Conservation (phyloP, 257 asterid genomes). For the Handroanthus guayacan region DNA sequence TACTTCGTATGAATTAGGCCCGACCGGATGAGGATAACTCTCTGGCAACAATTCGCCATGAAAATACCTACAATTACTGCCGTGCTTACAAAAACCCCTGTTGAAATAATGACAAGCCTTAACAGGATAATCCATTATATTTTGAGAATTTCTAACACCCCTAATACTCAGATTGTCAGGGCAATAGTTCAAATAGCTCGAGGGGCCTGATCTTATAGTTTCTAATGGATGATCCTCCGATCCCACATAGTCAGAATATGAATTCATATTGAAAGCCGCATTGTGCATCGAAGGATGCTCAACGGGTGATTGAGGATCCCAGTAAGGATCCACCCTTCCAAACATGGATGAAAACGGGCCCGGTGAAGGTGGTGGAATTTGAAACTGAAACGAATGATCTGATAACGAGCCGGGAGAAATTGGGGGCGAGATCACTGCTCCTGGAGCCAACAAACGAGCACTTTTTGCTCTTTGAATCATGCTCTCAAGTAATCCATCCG, state of each 20-base stretch:
- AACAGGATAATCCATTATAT: constrained; percentile 49
- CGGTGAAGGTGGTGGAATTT: constrained; percentile 49
- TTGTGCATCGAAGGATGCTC: constrained; percentile 42
- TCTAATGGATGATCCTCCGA: constrained; percentile 54
- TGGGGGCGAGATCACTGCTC: constrained; percentile 54
- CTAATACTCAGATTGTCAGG: constrained; percentile 46
- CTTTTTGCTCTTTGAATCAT: constrained; percentile 60
- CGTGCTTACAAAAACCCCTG: constrained; percentile 90
- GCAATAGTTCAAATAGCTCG: constrained; percentile 45
- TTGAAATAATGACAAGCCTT: constrained; percentile 79
- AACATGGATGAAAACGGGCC: constrained; percentile 43
- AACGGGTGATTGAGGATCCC: constrained; percentile 49
- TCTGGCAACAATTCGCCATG: constrained; percentile 62
- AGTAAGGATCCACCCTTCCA: constrained; percentile 45
- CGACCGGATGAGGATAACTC: constrained; percentile 42
- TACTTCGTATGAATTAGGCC: constrained; percentile 50
- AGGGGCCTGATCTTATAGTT: constrained; percentile 33
- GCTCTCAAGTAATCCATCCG: constrained; percentile 61
- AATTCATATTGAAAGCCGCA: constrained; percentile 38
- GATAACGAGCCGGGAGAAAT: constrained; percentile 53
- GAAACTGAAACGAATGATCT: constrained; percentile 50
- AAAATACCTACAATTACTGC: constrained; percentile 73
- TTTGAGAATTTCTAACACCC: constrained; percentile 49
- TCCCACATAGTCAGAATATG: constrained; percentile 45
- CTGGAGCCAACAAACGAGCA: constrained; percentile 45